Base-by-base conservation (phyloP, 2,329 filamentous ascomycete species). In the Hirsutella minnesotensis region DNA sequence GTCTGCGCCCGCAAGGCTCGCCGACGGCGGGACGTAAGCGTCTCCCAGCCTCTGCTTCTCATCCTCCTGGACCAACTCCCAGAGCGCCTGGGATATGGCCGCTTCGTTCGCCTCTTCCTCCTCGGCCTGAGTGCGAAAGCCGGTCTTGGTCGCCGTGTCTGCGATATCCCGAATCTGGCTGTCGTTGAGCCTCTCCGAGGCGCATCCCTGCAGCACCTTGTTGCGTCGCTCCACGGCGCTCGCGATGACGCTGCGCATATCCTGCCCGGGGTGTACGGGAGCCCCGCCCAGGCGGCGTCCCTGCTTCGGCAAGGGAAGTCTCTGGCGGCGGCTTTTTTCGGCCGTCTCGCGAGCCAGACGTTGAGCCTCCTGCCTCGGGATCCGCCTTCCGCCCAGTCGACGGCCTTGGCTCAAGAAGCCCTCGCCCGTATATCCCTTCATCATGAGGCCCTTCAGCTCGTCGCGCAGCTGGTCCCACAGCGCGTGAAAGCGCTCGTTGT, bases 401-500 rank as follows among this genome's bases (percentile, higher is more conserved):
- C 78, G 76, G 1, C 89, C 90, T 27, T 81, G 67, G 0, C 81
- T 81, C 24, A 95, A 66, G 63, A 95, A 95, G 0, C 85, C 85
- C 61, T 95, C 88, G 12, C 90, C 90, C 0, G 86, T 94, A 56
- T 90, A 95, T 16, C 90, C 90, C 57, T 90, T 92, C 45, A 78
- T 67, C 10, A 80, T 56, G 7, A 95, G 72, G 2, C 79, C 77
- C 53, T 88, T 77, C 53, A 90, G 81, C 62, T 95, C 89, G 45
- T 90, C 85, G 18, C 90, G 79, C 4, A 95, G 75, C 56, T 94
- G 83, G 52, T 95, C 82, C 86, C 89, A 95, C 5, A 95, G 68
- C 0, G 80, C 80, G 51, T 95, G 79, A 56, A 96, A 96, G 30
- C 83, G 75, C 38, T 70, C 73, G 56, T 95, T 79, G 59, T 96